Evolutionary conservation across 768 basidiomycete genomes (phyloP).

Genomic region (Lentinula edodes): DNA sequence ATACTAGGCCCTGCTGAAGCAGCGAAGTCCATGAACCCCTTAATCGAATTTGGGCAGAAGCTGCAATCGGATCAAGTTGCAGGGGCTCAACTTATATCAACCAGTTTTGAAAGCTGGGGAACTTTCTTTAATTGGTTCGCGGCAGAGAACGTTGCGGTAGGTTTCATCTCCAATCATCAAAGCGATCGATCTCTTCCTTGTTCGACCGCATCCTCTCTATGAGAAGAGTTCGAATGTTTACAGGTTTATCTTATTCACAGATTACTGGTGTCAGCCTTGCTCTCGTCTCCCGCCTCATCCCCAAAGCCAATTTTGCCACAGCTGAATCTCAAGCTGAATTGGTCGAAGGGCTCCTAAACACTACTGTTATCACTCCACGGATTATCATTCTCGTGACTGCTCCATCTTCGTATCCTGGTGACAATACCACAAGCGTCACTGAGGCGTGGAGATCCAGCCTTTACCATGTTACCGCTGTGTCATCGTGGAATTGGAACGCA

Average conservation of each 20-base stretch:
- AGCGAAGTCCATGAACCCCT: slow-evolving; percentile 31
- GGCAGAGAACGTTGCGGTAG: slow-evolving; percentile 30
- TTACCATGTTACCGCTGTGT: slow-evolving; percentile 39
- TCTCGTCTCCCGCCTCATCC: slow-evolving; percentile 39
- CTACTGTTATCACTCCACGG: slow-evolving; percentile 30
- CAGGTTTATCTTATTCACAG: slow-evolving; percentile 15
- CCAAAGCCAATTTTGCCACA: slow-evolving; percentile 31
- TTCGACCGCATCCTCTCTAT: not conserved
- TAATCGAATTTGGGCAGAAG: slow-evolving; percentile 28
- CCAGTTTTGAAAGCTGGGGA: slow-evolving; percentile 36
- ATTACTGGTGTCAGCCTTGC: slow-evolving; percentile 33
- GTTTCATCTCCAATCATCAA: slow-evolving; percentile 7
- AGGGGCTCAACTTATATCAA: slow-evolving; percentile 23
- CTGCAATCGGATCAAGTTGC: not conserved
- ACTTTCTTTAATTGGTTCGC: slow-evolving; percentile 35
- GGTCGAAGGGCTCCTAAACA: slow-evolving; percentile 29
- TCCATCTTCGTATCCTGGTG: slow-evolving; percentile 27
- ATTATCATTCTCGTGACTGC: slow-evolving; percentile 37
- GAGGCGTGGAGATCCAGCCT: slow-evolving; percentile 29
- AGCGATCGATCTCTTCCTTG: not conserved
- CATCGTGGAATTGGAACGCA: slow-evolving; percentile 42
- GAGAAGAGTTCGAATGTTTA: not conserved
- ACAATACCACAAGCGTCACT: slow-evolving; percentile 31
- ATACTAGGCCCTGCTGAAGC: slow-evolving; percentile 30
- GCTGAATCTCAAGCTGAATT: slow-evolving; percentile 21